A percentile compares a stretch with the other conserved stretches of the same genome.
phyloP scores from a whole-genome alignment of 169 alveolate species.

The Hepatocystis sp. region DNA sequence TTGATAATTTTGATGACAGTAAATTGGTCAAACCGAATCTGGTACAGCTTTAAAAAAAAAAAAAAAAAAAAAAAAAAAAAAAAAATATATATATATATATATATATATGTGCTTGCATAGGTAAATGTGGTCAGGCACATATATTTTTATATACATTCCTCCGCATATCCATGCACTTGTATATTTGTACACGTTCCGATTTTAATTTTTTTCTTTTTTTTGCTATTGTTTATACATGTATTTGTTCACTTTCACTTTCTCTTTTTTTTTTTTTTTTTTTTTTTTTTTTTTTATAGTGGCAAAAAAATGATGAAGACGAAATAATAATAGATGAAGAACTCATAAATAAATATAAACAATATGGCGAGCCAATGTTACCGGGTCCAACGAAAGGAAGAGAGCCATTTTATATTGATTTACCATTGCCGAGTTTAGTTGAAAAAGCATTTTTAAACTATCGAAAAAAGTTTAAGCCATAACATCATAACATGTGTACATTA shows the following conservation, averaged over 20 bases:
- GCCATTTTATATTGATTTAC: conserved; percentile 72
- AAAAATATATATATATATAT: neutral
- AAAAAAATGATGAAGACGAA: conserved; percentile 58
- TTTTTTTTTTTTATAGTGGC: conserved; percentile 31
- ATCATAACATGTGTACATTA: neutral
- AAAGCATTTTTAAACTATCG: conserved; percentile 59
- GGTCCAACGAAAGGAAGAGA: conserved; percentile 70
- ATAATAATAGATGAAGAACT: conserved; percentile 25
- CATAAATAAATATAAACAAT: conserved; percentile 44
- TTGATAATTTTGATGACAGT: conserved; percentile 24
- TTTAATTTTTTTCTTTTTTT: too few relatives aligned
- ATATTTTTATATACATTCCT: too few relatives aligned
- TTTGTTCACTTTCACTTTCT: too few relatives aligned
- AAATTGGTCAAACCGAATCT: too few relatives aligned
- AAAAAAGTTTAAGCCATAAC: conserved; percentile 64
- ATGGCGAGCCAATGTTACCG: conserved; percentile 36
- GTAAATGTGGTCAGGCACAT: too few relatives aligned
- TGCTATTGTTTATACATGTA: too few relatives aligned
- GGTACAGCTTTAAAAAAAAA: neutral
- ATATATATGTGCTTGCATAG: conserved; percentile 2
- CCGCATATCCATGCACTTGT: too few relatives aligned
- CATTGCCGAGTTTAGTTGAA: conserved; percentile 60
- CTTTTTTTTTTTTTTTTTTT: neutral
- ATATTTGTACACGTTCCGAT: too few relatives aligned
- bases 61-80: conserved; percentile 1